Base-by-base conservation (phyloP, 371 early-diverging fungal species). In the Apophysomyces sp. region DNA sequence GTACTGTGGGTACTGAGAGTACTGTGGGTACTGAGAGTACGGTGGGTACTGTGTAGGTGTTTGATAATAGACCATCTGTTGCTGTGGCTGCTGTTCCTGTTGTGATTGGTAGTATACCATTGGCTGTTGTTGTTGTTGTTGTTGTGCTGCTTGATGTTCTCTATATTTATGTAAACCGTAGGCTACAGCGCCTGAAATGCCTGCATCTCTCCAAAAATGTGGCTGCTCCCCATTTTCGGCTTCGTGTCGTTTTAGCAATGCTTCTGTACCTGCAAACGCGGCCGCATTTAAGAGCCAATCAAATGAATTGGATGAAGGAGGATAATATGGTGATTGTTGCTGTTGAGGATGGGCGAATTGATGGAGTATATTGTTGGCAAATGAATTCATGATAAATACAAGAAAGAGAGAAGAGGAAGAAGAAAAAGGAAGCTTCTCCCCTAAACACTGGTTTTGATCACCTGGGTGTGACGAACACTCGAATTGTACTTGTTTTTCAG, bases 181-280 rank as follows among this genome's bases (percentile, higher is more conserved):
- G 4, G 57, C 40, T 4, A 57, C 26, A 28, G 57, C 57, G 28
- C 40, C 57, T 4, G 40, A 15, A 9, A 57, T 24, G 13, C 57
- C 57, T 24, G 57, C 57, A 57, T 57, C 57, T 26, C 57, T 57
- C 57, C 57, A 57, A 12, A 39, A 37, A 24, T 37, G 36, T 3
- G 57, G 57, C n/a, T 57, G 30, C 18, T 57, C 57, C 24, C 40
- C 40, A 12, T 57, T n/a, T 4, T 57, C 40, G 15, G 24, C 40
- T 26, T 57, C 57, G 27, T 57, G 57, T 8, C 28, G 15, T 21
- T 39, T 57, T 5, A 57, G 24, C 1, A 57, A 9, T 4, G 57
- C 57, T 27, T 57, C 57, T 34, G 57, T 57, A 24, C 57, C 57
- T 32, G 41, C 57, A 39, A 57, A 57, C 16, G 57, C 57, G 26